Evolutionary conservation across 305 asterid species (phyloP).

Genomic region (Fraxinus angustifolia): DNA sequence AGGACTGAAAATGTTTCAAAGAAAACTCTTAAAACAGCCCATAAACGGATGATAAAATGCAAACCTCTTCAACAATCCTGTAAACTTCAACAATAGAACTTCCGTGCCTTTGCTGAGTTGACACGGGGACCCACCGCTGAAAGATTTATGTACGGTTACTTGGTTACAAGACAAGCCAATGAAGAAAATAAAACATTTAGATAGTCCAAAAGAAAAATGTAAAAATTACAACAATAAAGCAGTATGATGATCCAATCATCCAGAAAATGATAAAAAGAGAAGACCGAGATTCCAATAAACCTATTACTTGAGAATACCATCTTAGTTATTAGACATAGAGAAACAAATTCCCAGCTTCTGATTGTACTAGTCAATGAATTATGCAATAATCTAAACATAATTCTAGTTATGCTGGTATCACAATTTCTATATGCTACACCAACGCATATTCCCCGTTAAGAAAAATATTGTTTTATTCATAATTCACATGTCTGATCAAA

Average conservation of each 20-base stretch:
- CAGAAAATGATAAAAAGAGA: constrained; percentile 15
- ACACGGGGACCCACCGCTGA: constrained; percentile 79
- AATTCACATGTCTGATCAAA: not conserved
- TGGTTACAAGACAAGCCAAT: constrained; percentile 12
- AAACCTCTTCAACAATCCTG: constrained; percentile 97
- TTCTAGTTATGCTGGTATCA: not conserved
- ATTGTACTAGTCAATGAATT: not conserved
- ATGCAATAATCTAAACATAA: not conserved
- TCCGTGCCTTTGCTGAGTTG: constrained; percentile 97
- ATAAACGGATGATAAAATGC: constrained; percentile 16
- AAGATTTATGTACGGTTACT: constrained; percentile 21
- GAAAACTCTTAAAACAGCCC: not conserved
- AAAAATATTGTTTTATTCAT: constrained; percentile 1
- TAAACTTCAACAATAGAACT: constrained; percentile 94
- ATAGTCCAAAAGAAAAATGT: not conserved
- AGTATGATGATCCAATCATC: constrained; percentile 15
- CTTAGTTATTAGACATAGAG: not conserved
- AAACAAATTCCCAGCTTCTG: not conserved
- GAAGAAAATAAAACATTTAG: constrained; percentile 6
- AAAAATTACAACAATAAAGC: not conserved
- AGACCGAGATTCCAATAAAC: constrained; percentile 10
- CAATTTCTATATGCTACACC: not conserved
- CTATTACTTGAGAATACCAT: not conserved
- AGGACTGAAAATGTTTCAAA: not conserved
- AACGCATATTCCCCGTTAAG: constrained; percentile 1